A percentile compares a stretch with the other conserved stretches of the same genome.
Conservation (phyloP, 2,329 filamentous ascomycete genomes). For the Xylaria digitata region DNA sequence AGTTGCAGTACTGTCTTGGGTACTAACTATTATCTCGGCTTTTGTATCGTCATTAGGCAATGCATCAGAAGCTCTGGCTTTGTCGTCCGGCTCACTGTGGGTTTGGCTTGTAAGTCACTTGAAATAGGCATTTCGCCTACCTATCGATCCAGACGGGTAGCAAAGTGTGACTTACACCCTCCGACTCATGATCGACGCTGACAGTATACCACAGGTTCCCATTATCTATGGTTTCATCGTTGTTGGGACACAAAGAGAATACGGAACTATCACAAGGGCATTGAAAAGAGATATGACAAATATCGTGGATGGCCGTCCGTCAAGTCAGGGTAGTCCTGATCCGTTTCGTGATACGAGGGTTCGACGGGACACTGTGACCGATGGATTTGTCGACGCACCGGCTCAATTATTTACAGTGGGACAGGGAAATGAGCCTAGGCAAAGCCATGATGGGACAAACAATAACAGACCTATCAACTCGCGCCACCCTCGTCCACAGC, state of each 20-base stretch:
- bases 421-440: background rate
- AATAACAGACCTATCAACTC: background rate
- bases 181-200: background rate
- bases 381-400: constrained; percentile 13
- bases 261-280: constrained; percentile 30
- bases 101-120: constrained; percentile 38
- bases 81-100: constrained; percentile 39
- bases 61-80: constrained; percentile 32
- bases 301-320: constrained; percentile 6
- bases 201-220: constrained; percentile 29
- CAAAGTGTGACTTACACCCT: background rate
- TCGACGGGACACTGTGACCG: constrained; percentile 9
- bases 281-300: constrained; percentile 30
- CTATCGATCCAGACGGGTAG: background rate
- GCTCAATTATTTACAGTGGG: background rate
- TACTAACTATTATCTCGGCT: constrained; percentile 32
- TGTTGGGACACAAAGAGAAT: constrained; percentile 35
- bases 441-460: background rate
- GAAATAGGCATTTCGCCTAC: background rate
- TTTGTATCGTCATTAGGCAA: constrained; percentile 36
- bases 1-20: constrained; percentile 38
- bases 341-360: background rate
- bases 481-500: background rate
- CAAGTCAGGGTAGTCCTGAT: background rate
- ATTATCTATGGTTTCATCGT: constrained; percentile 38